Percentiles rank a stretch among this genome's conserved stretches.
These are phyloP conservation scores for Eimeria praecox DNA, from an alignment of 169 alveolate genomes.

Conservation along the genomic window DNA sequence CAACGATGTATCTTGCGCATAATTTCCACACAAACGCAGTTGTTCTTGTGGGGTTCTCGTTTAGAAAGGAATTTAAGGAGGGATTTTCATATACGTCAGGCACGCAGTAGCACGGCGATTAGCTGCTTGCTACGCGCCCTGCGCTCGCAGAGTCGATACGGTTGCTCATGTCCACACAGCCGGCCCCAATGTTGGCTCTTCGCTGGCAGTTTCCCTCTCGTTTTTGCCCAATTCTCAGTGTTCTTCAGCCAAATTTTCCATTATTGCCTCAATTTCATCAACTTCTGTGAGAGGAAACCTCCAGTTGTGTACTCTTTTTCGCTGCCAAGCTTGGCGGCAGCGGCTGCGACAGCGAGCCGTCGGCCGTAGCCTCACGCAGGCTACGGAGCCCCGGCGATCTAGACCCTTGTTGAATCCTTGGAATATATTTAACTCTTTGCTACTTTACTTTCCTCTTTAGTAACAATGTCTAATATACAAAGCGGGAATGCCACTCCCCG, in stretches of 20 bases:
- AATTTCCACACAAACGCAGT: not conserved
- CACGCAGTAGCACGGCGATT: not conserved
- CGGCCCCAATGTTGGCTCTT: slow-evolving; percentile 41
- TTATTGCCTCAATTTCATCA: slow-evolving; percentile 38
- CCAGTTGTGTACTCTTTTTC: slow-evolving; percentile 19
- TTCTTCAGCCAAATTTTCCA: slow-evolving; percentile 14
- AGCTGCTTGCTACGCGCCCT: slow-evolving; percentile 49
- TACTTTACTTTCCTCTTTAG: slow-evolving; percentile 15
- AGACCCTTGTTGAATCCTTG: not conserved
- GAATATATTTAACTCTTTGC: slow-evolving; percentile 1
- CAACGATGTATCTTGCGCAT: not conserved
- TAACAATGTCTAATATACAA: slow-evolving; percentile 47
- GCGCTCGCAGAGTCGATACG: slow-evolving; percentile 77
- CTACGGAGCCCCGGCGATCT: slow-evolving; percentile 74
- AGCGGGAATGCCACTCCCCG: slow-evolving; percentile 72
- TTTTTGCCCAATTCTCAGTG: not conserved
- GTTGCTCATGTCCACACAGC: slow-evolving; percentile 58
- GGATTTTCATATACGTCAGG: not conserved
- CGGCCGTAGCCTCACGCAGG: slow-evolving; percentile 80
- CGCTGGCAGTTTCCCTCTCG: slow-evolving; percentile 62
- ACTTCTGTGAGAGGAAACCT: slow-evolving; percentile 20
- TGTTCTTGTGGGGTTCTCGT: not conserved
- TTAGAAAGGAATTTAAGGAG: not conserved
- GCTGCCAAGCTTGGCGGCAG: slow-evolving; percentile 73
- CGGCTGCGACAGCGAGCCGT: slow-evolving; percentile 69